Conservation (phyloP, 148 eudicot genomes). For the Rhododendron kiyosumense region DNA sequence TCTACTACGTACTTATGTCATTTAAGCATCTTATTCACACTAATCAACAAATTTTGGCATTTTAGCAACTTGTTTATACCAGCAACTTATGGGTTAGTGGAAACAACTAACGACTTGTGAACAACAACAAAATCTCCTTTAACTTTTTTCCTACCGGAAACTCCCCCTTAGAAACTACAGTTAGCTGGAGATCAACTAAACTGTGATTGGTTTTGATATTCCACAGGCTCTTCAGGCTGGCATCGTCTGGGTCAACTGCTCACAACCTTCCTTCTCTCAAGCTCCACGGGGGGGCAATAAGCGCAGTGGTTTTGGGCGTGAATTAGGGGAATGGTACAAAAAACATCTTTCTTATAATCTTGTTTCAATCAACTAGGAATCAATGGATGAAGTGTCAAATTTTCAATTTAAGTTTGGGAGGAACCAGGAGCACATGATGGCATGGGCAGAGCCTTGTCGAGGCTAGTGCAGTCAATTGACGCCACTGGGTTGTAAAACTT, state of each 20-base stretch:
- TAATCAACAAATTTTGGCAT: too few relatives aligned
- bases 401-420: not conserved
- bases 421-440: not conserved
- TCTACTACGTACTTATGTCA: too few relatives aligned
- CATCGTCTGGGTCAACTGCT: slow-evolving; percentile 98
- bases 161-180: not conserved
- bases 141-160: too few relatives aligned
- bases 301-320: slow-evolving; percentile 99
- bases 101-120: too few relatives aligned
- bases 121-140: too few relatives aligned
- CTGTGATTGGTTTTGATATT: not conserved
- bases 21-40: too few relatives aligned
- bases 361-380: slow-evolving; percentile 1
- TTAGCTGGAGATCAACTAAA: not conserved
- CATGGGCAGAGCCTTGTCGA: not conserved
- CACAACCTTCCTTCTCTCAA: slow-evolving; percentile 97
- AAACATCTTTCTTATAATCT: not conserved
- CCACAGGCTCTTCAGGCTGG: slow-evolving; percentile 79
- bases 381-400: not conserved
- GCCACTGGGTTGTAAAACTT: not conserved
- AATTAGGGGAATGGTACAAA: slow-evolving; percentile 98
- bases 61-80: too few relatives aligned
- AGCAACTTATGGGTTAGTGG: too few relatives aligned
- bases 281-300: slow-evolving; percentile 99
- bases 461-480: not conserved